Percentiles rank a stretch among this genome's conserved stretches.
Evolutionary conservation across 768 basidiomycete genomes (phyloP).

Genomic region (Russula earlei): DNA sequence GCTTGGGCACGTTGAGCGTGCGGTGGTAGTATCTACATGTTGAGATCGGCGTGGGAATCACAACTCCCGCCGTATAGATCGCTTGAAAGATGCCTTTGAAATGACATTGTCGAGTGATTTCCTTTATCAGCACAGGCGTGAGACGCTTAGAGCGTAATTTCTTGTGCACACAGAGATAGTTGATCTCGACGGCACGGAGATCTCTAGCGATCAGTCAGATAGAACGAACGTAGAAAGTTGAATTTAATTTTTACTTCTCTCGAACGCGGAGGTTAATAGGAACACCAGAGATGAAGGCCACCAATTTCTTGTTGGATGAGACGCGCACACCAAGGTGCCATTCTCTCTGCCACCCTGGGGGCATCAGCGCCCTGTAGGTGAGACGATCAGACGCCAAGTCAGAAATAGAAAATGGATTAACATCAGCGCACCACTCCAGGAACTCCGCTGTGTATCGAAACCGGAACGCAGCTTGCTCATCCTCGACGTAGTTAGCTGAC

Average conservation of each 20-base stretch:
- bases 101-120: slow-evolving; percentile 89
- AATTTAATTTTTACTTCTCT: slow-evolving; percentile 50
- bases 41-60: slow-evolving; percentile 88
- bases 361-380: slow-evolving; percentile 78
- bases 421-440: slow-evolving; percentile 59
- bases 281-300: slow-evolving; percentile 93
- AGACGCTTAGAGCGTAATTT: slow-evolving; percentile 92
- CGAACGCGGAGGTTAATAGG: slow-evolving; percentile 83
- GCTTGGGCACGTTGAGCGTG: slow-evolving; percentile 81
- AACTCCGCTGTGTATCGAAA: slow-evolving; percentile 96
- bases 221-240: background rate
- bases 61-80: slow-evolving; percentile 90
- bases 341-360: slow-evolving; percentile 86
- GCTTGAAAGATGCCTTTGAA: slow-evolving; percentile 91
- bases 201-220: slow-evolving; percentile 34
- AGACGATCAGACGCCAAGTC: background rate
- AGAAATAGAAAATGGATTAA: no score
- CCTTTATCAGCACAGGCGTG: slow-evolving; percentile 94
- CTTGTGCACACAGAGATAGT: slow-evolving; percentile 96
- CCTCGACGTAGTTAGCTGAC: slow-evolving; percentile 93
- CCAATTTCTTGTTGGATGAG: slow-evolving; percentile 80
- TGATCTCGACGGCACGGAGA: slow-evolving; percentile 80
- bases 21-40: slow-evolving; percentile 92
- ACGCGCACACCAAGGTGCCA: slow-evolving; percentile 98
- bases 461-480: slow-evolving; percentile 90